phyloP scores from a whole-genome alignment of 768 basidiomycete species.

The Sporobolomyces pararoseus region DNA sequence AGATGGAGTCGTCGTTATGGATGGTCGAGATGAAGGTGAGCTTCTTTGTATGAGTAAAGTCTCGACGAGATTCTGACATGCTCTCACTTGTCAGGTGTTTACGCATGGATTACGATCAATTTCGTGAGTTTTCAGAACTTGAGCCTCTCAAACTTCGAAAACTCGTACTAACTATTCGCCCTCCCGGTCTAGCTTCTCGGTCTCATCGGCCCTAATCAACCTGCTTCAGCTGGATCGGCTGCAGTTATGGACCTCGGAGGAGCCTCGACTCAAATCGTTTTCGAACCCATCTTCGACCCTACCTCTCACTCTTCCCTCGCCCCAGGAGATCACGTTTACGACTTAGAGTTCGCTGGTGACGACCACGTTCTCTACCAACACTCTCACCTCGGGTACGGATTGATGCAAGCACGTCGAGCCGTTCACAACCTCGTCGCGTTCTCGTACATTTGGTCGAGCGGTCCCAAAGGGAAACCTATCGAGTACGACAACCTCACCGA shows the following conservation, averaged over 20 bases:
- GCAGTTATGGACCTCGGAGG: constrained; percentile 96
- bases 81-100: constrained; percentile 56
- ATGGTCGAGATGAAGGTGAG: constrained; percentile 82
- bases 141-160: too few relatives aligned
- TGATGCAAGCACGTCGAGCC: constrained; percentile 78
- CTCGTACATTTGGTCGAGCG: constrained; percentile 56
- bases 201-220: constrained; percentile 61
- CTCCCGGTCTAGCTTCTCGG: constrained; percentile 56
- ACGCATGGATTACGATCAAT: constrained; percentile 97
- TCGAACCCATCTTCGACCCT: constrained; percentile 68
- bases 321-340: constrained; percentile 89
- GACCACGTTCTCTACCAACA: constrained; percentile 85
- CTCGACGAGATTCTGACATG: too few relatives aligned
- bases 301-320: constrained; percentile 54
- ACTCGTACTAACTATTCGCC: neutral
- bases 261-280: constrained; percentile 95
- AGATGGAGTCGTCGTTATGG: constrained; percentile 81
- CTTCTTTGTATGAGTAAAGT: neutral
- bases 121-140: constrained; percentile 53
- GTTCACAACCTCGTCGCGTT: constrained; percentile 90
- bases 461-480: constrained; percentile 39
- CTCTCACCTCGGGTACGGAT: constrained; percentile 92
- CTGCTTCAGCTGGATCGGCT: constrained; percentile 58
- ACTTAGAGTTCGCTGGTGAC: constrained; percentile 67
- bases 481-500: constrained; percentile 50